Evolutionary conservation across 2,329 filamentous ascomycete genomes (phyloP).

Genomic region (Microdochium trichocladiopsis): DNA sequence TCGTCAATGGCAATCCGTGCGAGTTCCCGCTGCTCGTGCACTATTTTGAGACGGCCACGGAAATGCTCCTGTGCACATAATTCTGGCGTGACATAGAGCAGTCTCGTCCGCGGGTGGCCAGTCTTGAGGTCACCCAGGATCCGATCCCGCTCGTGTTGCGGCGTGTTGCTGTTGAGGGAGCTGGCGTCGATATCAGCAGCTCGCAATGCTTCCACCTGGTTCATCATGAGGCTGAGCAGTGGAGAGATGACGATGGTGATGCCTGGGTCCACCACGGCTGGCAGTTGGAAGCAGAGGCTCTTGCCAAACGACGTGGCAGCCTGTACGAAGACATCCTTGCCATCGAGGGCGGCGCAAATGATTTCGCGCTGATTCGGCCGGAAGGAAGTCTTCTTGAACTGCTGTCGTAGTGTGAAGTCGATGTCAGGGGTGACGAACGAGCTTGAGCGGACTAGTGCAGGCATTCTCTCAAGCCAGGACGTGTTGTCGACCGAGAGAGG

Average conservation of each 20-base stretch:
- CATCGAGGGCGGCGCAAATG: constrained; percentile 71
- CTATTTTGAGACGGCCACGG: constrained; percentile 62
- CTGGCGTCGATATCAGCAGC: constrained; percentile 71
- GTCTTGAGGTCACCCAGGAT: constrained; percentile 80
- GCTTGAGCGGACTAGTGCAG: constrained; percentile 18
- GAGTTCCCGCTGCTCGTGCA: constrained; percentile 78
- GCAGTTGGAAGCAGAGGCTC: constrained; percentile 86
- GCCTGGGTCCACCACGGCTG: constrained; percentile 79
- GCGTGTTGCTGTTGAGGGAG: constrained; percentile 80
- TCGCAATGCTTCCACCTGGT: constrained; percentile 79
- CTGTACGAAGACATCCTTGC: constrained; percentile 88
- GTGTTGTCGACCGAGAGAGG: no score
- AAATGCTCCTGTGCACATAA: constrained; percentile 74
- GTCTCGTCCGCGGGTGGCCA: constrained; percentile 73
- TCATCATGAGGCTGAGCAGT: constrained; percentile 86
- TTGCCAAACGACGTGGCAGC: constrained; percentile 89
- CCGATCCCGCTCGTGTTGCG: constrained; percentile 52
- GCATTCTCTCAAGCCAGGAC: constrained; percentile 19
- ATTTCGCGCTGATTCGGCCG: constrained; percentile 81
- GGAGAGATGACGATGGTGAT: constrained; percentile 90
- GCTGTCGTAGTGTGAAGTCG: constrained; percentile 56
- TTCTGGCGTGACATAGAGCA: constrained; percentile 93
- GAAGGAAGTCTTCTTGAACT: constrained; percentile 55
- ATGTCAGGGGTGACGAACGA: constrained; percentile 37
- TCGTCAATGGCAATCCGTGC: constrained; percentile 86